Conservation (phyloP, 2,329 filamentous ascomycete genomes). For the Xylariaceae sp. region DNA sequence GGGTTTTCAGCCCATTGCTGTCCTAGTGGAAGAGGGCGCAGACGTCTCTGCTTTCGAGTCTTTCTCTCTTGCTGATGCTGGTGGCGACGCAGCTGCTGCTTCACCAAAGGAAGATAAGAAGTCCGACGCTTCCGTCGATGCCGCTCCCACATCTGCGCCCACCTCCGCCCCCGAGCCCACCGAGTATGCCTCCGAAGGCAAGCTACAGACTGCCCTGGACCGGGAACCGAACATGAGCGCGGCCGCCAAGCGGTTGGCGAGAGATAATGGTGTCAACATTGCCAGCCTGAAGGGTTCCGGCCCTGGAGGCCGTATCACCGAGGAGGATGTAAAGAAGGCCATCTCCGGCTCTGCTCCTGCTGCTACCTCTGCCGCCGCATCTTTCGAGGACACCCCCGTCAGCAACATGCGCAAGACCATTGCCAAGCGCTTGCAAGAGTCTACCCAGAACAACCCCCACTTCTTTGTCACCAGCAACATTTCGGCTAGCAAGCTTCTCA, state of each 20-base stretch:
- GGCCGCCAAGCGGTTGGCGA: slow-evolving; percentile 73
- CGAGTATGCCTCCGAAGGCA: slow-evolving; percentile 70
- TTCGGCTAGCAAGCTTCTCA: slow-evolving; percentile 91
- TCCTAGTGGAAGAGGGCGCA: slow-evolving; percentile 85
- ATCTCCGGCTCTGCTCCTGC: slow-evolving; percentile 56
- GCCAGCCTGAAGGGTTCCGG: slow-evolving; percentile 81
- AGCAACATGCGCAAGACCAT: slow-evolving; percentile 98
- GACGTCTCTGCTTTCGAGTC: slow-evolving; percentile 84
- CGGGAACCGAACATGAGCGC: slow-evolving; percentile 69
- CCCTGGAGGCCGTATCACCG: slow-evolving; percentile 78
- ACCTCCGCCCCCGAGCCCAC: slow-evolving; percentile 52
- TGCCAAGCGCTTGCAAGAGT: slow-evolving; percentile 82
- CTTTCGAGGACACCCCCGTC: slow-evolving; percentile 79
- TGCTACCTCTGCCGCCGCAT: slow-evolving; percentile 49
- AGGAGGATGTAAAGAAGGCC: slow-evolving; percentile 88
- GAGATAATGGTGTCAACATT: slow-evolving; percentile 76
- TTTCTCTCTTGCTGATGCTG: slow-evolving; percentile 85
- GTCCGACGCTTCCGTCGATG: slow-evolving; percentile 53
- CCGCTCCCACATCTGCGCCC: slow-evolving; percentile 52
- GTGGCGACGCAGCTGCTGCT: slow-evolving; percentile 65
- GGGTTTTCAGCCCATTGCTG: slow-evolving; percentile 73
- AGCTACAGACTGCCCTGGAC: slow-evolving; percentile 77
- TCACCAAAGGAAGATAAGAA: slow-evolving; percentile 62
- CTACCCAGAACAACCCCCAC: slow-evolving; percentile 89
- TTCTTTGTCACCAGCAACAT: slow-evolving; percentile 92